Evolutionary conservation across 2,329 filamentous ascomycete genomes (phyloP).

Genomic region (Atkinsonella hypoxylon): DNA sequence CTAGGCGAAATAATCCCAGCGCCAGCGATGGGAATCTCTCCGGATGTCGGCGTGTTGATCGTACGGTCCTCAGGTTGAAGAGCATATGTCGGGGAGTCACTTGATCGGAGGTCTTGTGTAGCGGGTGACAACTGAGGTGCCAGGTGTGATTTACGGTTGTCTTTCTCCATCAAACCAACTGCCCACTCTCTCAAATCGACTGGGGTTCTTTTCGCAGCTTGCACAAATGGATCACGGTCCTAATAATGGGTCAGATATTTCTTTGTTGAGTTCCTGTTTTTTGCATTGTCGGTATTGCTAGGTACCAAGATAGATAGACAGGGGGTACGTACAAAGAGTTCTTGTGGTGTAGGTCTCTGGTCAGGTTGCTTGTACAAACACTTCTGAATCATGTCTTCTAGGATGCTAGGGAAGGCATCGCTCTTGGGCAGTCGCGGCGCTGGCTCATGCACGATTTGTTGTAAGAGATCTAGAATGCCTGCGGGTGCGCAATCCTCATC

Average conservation of each 20-base stretch:
- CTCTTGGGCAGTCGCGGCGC: constrained; percentile 91
- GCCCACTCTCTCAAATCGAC: constrained; percentile 93
- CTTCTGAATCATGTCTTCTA: constrained; percentile 95
- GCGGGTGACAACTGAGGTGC: constrained; percentile 69
- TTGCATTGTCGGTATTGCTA: neutral
- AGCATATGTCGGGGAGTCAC: constrained; percentile 43
- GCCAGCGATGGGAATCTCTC: constrained; percentile 57
- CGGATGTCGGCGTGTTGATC: constrained; percentile 53
- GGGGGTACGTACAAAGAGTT: constrained; percentile 58
- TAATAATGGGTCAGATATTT: constrained; percentile 22
- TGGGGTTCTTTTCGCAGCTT: constrained; percentile 91
- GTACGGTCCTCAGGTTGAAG: constrained; percentile 30
- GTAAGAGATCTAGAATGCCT: constrained; percentile 87
- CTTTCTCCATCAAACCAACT: constrained; percentile 81
- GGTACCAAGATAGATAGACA: neutral
- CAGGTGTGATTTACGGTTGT: constrained; percentile 91
- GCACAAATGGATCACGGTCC: constrained; percentile 89
- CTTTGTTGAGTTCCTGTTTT: neutral
- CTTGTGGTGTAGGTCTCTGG: constrained; percentile 79
- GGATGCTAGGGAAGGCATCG: constrained; percentile 86
- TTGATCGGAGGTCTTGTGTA: constrained; percentile 60
- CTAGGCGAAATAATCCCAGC: constrained; percentile 42
- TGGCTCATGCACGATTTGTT: constrained; percentile 95
- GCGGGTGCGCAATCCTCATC: constrained; percentile 76
- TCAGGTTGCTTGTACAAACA: constrained; percentile 86